Evolutionary conservation across 495 filamentous ascomycete genomes (phyloP), one percentile per base, ranked within the genome.

Genomic region (Podospora anserina): DNA sequence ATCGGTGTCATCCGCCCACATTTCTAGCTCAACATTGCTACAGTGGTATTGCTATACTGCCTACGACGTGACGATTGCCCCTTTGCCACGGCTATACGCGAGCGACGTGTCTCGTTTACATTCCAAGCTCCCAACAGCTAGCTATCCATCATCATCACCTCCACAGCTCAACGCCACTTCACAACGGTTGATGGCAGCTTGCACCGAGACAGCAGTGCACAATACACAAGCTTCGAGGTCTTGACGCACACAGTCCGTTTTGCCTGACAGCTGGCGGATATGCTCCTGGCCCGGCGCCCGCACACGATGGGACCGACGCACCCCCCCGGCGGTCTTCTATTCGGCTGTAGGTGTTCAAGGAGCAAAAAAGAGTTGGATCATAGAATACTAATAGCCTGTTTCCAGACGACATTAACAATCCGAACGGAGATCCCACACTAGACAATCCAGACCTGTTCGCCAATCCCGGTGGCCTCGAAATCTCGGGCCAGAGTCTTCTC

Each of bases 231-330:
- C 30, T 32, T 32, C 26, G 59, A 28, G 23, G 59, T 11, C 26
- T 30, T 28, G 27, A 16, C 16, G 20, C 23, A 26, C 18, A 28
- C 59, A 4, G 30, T 32, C 30, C 7, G 5, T 32, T 32, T 32
- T 32, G 7, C 39, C 15, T 49, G 39, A 18, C 39, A 49, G 39
- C 59, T 18, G 59, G 59, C 59, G 23, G 59, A 61, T 61, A 61
- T 61, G 59, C 26, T 61, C 59, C 23, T 61, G 59, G 27, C 59
- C 16, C 59, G 18, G 59, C 59, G 30, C 26, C 27, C 59, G 30
- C 23, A 26, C 16, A 61, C 19, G 27, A 61, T 61, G 59, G 59
- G 56, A 71, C 79, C 11, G 74, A 76, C 60, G 61, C 71, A 64
- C 73, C 70, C 39, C 15, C 69, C 63, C 67, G 23, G 54, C 49